Evolutionary conservation across 2,329 filamentous ascomycete species (phyloP).

Genomic region (Talaromyces islandicus): DNA sequence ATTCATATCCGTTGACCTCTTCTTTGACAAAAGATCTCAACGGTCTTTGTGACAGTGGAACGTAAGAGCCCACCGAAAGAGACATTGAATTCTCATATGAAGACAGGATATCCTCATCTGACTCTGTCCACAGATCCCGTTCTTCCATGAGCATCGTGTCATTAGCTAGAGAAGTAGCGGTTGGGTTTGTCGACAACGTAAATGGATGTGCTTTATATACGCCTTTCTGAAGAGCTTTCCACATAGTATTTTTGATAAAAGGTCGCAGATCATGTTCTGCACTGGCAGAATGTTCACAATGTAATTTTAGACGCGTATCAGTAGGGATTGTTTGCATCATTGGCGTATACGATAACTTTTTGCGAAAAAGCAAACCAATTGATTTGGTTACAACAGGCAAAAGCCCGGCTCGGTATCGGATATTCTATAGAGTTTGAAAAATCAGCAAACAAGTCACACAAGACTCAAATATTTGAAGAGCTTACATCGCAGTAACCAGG

Average conservation of each 20-base stretch:
- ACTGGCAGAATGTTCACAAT: neutral
- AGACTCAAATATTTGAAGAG: neutral
- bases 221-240: slow-evolving; percentile 25
- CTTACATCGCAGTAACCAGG: slow-evolving; percentile 25
- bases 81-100: neutral
- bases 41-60: neutral
- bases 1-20: neutral
- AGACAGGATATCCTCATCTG: neutral
- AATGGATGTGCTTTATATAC: slow-evolving; percentile 14
- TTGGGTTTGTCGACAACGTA: neutral
- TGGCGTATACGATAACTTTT: slow-evolving; percentile 12
- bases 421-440: slow-evolving; percentile 19
- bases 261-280: slow-evolving; percentile 9
- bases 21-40: neutral
- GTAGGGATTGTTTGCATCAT: slow-evolving; percentile 13
- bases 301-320: neutral
- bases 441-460: neutral
- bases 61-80: neutral
- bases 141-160: neutral
- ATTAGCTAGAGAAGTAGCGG: neutral
- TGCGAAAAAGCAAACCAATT: slow-evolving; percentile 24
- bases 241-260: slow-evolving; percentile 24
- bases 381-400: slow-evolving; percentile 31
- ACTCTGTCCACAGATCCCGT: neutral
- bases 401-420: slow-evolving; percentile 28